Percentiles rank a stretch among this genome's conserved stretches.
phyloP scores from a whole-genome alignment of 345 rosid genomes.

The Salix suchowensis region DNA sequence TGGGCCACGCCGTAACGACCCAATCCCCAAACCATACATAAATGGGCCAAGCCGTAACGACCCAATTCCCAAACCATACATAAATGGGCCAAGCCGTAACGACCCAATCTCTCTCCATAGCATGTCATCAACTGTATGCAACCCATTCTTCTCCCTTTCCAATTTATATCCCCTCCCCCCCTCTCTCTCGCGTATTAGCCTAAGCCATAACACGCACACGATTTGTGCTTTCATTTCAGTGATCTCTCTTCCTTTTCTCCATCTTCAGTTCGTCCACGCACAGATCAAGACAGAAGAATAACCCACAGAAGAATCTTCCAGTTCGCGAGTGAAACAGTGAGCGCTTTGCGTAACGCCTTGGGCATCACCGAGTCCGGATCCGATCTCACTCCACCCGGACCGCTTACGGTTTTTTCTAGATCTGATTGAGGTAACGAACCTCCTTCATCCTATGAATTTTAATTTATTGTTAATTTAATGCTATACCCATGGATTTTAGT shows the following conservation, averaged over 20 bases:
- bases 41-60: too few species aligned
- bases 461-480: background rate
- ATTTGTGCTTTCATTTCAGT: background rate
- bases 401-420: slow-evolving; percentile 8
- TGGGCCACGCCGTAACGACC: too few species aligned
- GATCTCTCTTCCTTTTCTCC: background rate
- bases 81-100: too few species aligned
- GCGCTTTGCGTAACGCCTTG: background rate
- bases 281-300: too few species aligned
- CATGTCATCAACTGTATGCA: too few species aligned
- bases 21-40: too few species aligned
- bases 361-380: slow-evolving; percentile 8
- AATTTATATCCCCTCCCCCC: too few species aligned
- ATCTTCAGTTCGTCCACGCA: background rate
- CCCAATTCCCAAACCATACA: too few species aligned
- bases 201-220: background rate
- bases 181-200: background rate
- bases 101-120: too few species aligned
- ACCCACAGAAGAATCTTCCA: background rate
- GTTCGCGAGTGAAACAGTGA: background rate
- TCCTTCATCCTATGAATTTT: background rate
- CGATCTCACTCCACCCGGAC: background rate
- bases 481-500: background rate
- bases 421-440: slow-evolving; percentile 14
- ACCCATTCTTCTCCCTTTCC: too few species aligned